phyloP scores from a whole-genome alignment of 495 filamentous ascomycete species.

The Aspergillus ellipticus region DNA sequence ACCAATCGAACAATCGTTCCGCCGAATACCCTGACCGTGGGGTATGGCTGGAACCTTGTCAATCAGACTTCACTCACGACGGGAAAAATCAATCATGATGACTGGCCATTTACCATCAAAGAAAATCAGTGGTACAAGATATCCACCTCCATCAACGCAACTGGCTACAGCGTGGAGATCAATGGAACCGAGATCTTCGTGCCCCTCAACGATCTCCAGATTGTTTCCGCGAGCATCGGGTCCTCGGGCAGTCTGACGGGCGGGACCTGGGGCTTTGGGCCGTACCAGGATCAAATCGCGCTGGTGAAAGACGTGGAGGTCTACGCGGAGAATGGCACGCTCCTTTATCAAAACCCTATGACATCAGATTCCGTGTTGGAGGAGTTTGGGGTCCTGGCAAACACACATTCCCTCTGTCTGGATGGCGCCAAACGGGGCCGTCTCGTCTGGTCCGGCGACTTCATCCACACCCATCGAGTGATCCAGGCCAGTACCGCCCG shows the following conservation, averaged over 20 bases:
- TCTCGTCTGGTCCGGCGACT: conserved; percentile 22
- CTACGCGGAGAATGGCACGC: conserved; percentile 22
- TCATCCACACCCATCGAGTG: conserved; percentile 18
- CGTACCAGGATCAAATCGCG: conserved; percentile 28
- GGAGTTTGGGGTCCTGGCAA: conserved; percentile 23
- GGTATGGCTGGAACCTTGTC: conserved; percentile 17
- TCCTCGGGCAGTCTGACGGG: conserved; percentile 6
- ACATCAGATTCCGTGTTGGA: conserved; percentile 16
- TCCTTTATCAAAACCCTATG: conserved; percentile 26
- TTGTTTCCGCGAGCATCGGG: not conserved
- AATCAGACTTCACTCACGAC: conserved; percentile 15
- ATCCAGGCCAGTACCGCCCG: conserved; percentile 16
- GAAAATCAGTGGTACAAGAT: conserved; percentile 14
- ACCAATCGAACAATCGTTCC: conserved; percentile 11
- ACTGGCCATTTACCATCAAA: conserved; percentile 9
- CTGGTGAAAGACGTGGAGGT: conserved; percentile 30
- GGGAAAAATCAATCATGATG: conserved; percentile 6
- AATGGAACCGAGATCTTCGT: conserved; percentile 14
- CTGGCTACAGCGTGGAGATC: conserved; percentile 15
- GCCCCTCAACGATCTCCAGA: not conserved
- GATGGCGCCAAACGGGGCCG: conserved; percentile 22
- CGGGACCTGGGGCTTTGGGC: conserved; percentile 34
- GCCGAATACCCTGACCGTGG: conserved; percentile 14
- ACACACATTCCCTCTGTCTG: conserved; percentile 21
- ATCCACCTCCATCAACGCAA: conserved; percentile 14